Evolutionary conservation across 352 stramenopile species (phyloP).

Genomic region (Pythium myriotylum): DNA sequence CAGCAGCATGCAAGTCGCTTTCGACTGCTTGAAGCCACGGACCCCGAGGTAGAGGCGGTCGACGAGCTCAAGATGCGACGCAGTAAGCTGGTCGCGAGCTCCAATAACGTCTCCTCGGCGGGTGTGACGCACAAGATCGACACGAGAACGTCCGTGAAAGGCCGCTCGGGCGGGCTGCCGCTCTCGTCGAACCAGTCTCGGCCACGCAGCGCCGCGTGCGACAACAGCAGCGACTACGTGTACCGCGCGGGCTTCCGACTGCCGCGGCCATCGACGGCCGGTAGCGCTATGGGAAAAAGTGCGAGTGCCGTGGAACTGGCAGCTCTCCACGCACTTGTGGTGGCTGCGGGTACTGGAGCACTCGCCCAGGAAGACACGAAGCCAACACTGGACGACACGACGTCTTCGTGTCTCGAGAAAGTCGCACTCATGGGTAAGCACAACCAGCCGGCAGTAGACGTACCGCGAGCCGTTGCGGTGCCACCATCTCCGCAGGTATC

Average conservation of each 20-base stretch:
- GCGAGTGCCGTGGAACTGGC: slow-evolving; percentile 1
- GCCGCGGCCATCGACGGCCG: slow-evolving; percentile 25
- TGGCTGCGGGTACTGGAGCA: background rate
- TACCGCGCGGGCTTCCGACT: slow-evolving; percentile 67
- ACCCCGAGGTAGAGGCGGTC: slow-evolving; percentile 22
- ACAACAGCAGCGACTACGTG: slow-evolving; percentile 37
- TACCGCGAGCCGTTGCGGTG: slow-evolving; percentile 33
- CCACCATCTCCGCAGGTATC: slow-evolving; percentile 7
- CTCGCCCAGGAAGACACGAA: slow-evolving; percentile 3
- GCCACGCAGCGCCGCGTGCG: slow-evolving; percentile 21
- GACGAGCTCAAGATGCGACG: slow-evolving; percentile 42
- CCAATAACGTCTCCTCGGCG: slow-evolving; percentile 1
- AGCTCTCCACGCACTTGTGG: slow-evolving; percentile 14
- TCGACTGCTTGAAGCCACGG: slow-evolving; percentile 13
- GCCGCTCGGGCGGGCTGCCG: slow-evolving; percentile 37
- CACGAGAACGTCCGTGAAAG: slow-evolving; percentile 46
- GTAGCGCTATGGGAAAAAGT: slow-evolving; percentile 7
- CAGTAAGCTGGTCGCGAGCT: slow-evolving; percentile 24
- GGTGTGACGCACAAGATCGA: slow-evolving; percentile 46
- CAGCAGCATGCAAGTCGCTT: background rate
- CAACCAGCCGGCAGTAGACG: slow-evolving; percentile 8
- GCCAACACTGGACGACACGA: slow-evolving; percentile 30
- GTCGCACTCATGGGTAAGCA: slow-evolving; percentile 41
- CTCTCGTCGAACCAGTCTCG: slow-evolving; percentile 34
- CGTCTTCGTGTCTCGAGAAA: slow-evolving; percentile 42